These are phyloP conservation scores for Polygonum maritimum DNA, from an alignment of 148 eudicot species.

Conservation along the genomic window DNA sequence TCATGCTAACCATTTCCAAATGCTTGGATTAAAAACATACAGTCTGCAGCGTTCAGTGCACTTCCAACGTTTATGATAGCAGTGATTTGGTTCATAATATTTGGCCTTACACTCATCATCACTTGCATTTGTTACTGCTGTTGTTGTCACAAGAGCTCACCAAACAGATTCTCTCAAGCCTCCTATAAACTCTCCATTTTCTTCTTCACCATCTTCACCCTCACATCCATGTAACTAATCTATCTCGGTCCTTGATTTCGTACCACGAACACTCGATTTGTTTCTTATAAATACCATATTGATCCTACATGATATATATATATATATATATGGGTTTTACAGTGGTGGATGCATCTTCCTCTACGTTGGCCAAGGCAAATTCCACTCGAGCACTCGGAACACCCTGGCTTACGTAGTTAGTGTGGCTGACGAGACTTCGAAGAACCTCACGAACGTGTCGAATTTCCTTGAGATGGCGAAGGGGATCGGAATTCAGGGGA, in stretches of 20 bases:
- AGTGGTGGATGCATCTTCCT: neutral
- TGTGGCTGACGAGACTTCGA: neutral
- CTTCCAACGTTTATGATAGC: conserved; percentile 37
- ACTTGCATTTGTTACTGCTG: conserved; percentile 40
- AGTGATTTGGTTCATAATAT: conserved; percentile 37
- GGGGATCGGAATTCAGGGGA: conserved; percentile 22
- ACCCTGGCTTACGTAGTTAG: neutral
- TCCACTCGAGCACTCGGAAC: neutral
- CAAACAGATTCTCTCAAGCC: conserved; percentile 36
- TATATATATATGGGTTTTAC: neutral
- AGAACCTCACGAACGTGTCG: neutral
- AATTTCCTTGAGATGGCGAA: neutral
- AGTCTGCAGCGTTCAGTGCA: conserved; percentile 48
- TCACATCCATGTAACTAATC: conserved; percentile 38
- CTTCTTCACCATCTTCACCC: conserved; percentile 33
- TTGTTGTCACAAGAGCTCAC: conserved; percentile 30
- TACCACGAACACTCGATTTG: neutral
- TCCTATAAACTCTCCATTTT: conserved; percentile 41
- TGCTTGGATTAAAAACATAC: conserved; percentile 15
- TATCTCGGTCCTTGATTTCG: neutral
- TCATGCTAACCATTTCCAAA: neutral
- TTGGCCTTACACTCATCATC: conserved; percentile 40
- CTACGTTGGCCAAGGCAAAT: conserved; percentile 8
- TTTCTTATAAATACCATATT: neutral
- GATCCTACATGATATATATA: neutral